Evolutionary conservation across 192 early-diverging fungal genomes (phyloP).

Genomic region (Podila epicladia): DNA sequence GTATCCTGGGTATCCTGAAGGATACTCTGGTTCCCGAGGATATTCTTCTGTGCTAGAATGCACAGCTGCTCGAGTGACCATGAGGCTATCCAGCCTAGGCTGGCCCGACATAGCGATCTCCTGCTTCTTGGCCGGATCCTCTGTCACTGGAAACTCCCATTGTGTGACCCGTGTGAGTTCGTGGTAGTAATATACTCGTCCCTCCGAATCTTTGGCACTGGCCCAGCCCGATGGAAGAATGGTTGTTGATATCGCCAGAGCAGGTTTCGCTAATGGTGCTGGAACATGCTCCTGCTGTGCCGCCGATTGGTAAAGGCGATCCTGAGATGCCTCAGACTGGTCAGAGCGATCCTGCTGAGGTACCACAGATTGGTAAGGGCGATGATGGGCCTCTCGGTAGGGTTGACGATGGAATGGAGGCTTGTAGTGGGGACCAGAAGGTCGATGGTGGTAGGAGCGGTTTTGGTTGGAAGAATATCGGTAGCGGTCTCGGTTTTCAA

Average conservation of each 20-base stretch:
- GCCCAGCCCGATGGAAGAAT: constrained; percentile 51
- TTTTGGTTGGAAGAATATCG: too few relatives aligned
- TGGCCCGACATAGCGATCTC: not conserved
- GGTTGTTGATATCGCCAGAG: not conserved
- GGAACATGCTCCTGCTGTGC: constrained; percentile 43
- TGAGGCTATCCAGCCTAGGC: too few relatives aligned
- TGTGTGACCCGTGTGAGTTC: constrained; percentile 59
- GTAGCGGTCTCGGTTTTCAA: not conserved
- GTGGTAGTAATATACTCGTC: constrained; percentile 63
- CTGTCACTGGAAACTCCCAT: constrained; percentile 39
- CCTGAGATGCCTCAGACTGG: not conserved
- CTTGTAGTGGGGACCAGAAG: too few relatives aligned
- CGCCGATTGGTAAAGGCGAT: not conserved
- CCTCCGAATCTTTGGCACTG: constrained; percentile 54
- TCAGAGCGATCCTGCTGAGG: too few relatives aligned
- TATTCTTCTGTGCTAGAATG: not conserved
- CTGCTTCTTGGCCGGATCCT: constrained; percentile 46
- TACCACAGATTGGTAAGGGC: not conserved
- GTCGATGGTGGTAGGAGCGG: too few relatives aligned
- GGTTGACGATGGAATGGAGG: constrained; percentile 9
- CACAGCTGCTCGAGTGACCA: too few relatives aligned
- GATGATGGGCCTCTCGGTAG: constrained; percentile 16
- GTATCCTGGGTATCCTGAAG: not conserved
- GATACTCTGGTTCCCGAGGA: not conserved
- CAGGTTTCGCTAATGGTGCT: not conserved